Evolutionary conservation across 139 green algal genomes (phyloP), one percentile per base, ranked within the genome.

Genomic region (Nannochloris sp.): DNA sequence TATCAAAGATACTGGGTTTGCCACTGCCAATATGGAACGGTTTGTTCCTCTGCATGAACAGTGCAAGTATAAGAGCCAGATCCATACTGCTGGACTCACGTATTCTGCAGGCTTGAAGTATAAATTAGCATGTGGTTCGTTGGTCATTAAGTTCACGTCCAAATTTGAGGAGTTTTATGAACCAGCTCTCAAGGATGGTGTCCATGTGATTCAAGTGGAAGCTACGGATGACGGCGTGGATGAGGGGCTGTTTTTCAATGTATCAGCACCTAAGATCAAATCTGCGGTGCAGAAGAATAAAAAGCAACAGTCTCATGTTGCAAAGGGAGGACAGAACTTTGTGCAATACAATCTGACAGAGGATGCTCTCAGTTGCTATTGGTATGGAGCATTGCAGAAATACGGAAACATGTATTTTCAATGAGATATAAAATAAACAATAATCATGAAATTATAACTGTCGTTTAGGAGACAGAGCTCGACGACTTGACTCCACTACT

Each of bases 31-130:
- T 60, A 40, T 45, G 31, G 44, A 70, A 29, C 26, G 20, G 4
- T 78, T 73, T 55, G 61, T 70, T 31, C 62, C 33, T 49, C 51
- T 78, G 59, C 61, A 78, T 26, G 53, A 37, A 2, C 65, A 72
- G 45, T 78, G 71, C 31, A 57, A 69, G 20, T 28, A 78, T 60
- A 72, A 72, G 44, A 64, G 56, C 23, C 16, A 48, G 1, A 66
- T 78, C 28, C 71, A 78, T 55, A 78, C 71, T 9, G 65, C 71
- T 11, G 71, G 71, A 12, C 70, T 78, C 46, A 59, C 17, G 33
- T 78, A 78, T 60, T 56, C 13, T 43, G 45, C 70, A 69, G 71
- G 58, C 14, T 61, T 78, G 28, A 78, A 78, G 59, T 73, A 78
- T 65, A 68, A 68, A 40, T 40, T 78, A 45, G 71, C 71, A 48